Conservation (phyloP, 2,329 filamentous ascomycete species). For the Chalara sp. region DNA sequence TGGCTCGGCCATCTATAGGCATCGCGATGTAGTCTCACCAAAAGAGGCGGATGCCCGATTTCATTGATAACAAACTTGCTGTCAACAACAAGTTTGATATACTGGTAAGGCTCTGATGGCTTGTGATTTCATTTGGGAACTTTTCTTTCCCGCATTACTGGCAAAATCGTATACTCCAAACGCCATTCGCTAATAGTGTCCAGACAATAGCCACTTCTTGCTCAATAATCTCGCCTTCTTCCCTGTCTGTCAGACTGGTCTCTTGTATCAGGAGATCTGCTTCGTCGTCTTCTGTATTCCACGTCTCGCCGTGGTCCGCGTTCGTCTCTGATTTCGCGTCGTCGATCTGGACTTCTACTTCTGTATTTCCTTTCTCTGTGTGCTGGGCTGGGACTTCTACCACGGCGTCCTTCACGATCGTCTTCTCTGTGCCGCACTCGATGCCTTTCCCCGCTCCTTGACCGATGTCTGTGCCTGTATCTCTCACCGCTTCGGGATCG, state of each 20-base stretch:
- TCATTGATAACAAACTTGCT: too few relatives aligned
- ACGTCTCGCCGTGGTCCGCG: constrained; percentile 8
- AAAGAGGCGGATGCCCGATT: too few relatives aligned
- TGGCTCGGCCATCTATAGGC: too few relatives aligned
- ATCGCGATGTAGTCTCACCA: too few relatives aligned
- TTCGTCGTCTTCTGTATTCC: constrained; percentile 11
- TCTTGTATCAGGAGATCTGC: constrained; percentile 11
- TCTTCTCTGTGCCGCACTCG: constrained; percentile 15
- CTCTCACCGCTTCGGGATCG: constrained; percentile 22
- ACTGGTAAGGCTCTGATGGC: neutral
- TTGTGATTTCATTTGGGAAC: neutral
- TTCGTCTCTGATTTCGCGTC: constrained; percentile 19
- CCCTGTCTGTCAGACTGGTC: neutral
- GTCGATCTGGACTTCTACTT: constrained; percentile 24
- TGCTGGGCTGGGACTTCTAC: constrained; percentile 22
- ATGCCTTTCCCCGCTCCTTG: constrained; percentile 20
- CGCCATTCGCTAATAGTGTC: neutral
- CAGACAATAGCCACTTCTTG: neutral
- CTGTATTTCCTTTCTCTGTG: constrained; percentile 18
- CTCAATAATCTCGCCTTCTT: neutral
- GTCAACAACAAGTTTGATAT: neutral
- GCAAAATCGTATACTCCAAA: neutral
- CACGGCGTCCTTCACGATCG: constrained; percentile 16
- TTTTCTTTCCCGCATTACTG: neutral
- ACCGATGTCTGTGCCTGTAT: constrained; percentile 12